Evolutionary conservation across 2,329 filamentous ascomycete genomes (phyloP).

Genomic region (Alternaria rosae): DNA sequence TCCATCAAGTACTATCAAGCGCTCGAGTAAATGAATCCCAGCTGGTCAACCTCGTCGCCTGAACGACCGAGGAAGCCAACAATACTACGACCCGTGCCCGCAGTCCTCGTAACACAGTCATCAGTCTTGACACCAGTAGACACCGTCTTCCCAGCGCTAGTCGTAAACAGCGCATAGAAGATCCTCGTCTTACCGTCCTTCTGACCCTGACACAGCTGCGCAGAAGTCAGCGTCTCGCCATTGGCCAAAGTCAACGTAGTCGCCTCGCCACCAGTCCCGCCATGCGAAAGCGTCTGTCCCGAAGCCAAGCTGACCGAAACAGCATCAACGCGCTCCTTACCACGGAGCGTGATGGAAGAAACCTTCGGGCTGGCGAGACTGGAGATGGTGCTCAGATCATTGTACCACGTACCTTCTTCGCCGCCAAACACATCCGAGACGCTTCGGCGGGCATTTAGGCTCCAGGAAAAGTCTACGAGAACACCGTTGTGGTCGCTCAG

Average conservation of each 20-base stretch:
- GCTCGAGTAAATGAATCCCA: conserved; percentile 51
- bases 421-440: conserved; percentile 57
- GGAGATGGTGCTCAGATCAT: conserved; percentile 57
- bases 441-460: conserved; percentile 9
- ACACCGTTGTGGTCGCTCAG: conserved; percentile 72
- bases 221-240: conserved; percentile 59
- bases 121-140: conserved; percentile 55
- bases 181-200: conserved; percentile 58
- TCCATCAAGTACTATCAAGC: neutral
- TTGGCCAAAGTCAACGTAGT: conserved; percentile 54
- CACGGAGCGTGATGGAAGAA: conserved; percentile 56
- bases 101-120: conserved; percentile 58
- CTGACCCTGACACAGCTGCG: conserved; percentile 60
- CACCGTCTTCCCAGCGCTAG: conserved; percentile 58
- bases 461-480: conserved; percentile 59
- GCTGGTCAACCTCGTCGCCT: conserved; percentile 64
- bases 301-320: conserved; percentile 59
- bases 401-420: conserved; percentile 63
- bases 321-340: conserved; percentile 59
- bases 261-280: conserved; percentile 60
- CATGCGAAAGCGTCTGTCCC: conserved; percentile 60
- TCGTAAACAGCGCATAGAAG: conserved; percentile 65
- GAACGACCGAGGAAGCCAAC: conserved; percentile 62
- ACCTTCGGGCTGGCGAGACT: conserved; percentile 43
- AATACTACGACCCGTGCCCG: conserved; percentile 60